phyloP scores from a whole-genome alignment of 331 rosid genomes.

The Malus hybrid region DNA sequence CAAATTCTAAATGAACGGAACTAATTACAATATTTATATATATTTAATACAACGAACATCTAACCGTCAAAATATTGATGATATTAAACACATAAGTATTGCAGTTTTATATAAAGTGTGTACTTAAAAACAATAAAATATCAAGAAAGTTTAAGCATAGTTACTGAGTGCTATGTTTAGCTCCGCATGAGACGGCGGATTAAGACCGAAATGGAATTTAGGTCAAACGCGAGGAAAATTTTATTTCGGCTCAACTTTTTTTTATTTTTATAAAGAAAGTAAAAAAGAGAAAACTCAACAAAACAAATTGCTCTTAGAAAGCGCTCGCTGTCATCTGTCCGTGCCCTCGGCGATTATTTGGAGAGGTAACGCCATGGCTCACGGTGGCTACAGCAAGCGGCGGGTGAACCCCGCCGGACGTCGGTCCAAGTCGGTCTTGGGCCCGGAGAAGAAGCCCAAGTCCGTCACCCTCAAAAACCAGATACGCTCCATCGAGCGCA shows the following conservation, averaged over 20 bases:
- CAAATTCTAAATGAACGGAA: too few relatives aligned
- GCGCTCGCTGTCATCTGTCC: neutral
- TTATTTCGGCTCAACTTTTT: neutral
- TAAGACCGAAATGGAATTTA: too few relatives aligned
- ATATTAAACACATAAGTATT: too few relatives aligned
- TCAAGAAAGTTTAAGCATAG: too few relatives aligned
- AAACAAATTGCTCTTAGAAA: neutral
- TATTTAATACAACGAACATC: too few relatives aligned
- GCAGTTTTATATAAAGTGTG: too few relatives aligned
- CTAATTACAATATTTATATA: too few relatives aligned
- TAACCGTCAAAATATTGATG: too few relatives aligned
- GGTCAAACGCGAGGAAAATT: too few relatives aligned
- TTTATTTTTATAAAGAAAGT: neutral
- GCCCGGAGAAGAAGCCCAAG: slow-evolving; percentile 65
- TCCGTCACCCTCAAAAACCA: slow-evolving; percentile 87
- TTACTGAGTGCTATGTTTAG: too few relatives aligned
- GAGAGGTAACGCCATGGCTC: slow-evolving; percentile 52
- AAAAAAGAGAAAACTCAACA: neutral
- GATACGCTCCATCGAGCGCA: slow-evolving; percentile 89
- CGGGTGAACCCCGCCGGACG: slow-evolving; percentile 70
- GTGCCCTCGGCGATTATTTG: neutral
- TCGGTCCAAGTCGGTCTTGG: slow-evolving; percentile 52
- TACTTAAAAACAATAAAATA: too few relatives aligned
- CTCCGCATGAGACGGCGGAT: too few relatives aligned
- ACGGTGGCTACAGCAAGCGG: slow-evolving; percentile 87